Evolutionary conservation across 2,329 filamentous ascomycete genomes (phyloP), one percentile per base, ranked within the genome.

Genomic region (Westerdykella sp.): DNA sequence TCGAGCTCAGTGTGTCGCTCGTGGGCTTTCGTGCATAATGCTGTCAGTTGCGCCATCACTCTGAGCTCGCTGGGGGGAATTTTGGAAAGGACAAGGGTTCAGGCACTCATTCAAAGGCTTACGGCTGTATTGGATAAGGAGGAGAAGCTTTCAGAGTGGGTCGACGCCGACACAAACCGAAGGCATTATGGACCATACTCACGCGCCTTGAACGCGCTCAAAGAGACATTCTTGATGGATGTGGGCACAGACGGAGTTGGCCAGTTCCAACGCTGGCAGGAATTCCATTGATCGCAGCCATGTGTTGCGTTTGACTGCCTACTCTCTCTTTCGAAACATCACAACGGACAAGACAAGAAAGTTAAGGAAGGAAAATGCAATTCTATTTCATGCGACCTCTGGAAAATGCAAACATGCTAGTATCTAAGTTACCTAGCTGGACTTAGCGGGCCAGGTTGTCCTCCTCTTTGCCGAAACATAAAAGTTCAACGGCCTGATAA

Each of bases 401-500:
- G 18, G 18, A 21, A 21, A 21, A 21, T 21, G 18, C 18, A 21
- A n/a, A n/a, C n/a, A 21, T 21, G 18, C 4, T 21, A 21, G n/a
- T n/a, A 21, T 21, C 18, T 21, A 21, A 21, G 3, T 21, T 21
- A 21, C 18, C 18, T 21, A 21, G 18, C 18, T 21, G 6, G 50
- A 46, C 44, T 49, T 51, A 6, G 53, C 48, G 34, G 75, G 76
- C 72, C 73, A 77, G 57, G 72, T 73, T 15, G 68, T 66, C 21
- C 77, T 66, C 54, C 62, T 71, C 55, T 73, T 67, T 0, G 76
- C 74, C 15, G 68, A 58, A 2, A 77, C 74, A 47, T 76, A 80
- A 37, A 80, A 42, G 54, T 80, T 79, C 28, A 70, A 69, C 1
- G 77, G 77, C 15, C 77, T 57, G 45, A 80, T 78, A 1, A 80